Evolutionary conservation across 306 rosid species (phyloP), one percentile per base, ranked within the genome.

Genomic region (Mucuna pruriens): DNA sequence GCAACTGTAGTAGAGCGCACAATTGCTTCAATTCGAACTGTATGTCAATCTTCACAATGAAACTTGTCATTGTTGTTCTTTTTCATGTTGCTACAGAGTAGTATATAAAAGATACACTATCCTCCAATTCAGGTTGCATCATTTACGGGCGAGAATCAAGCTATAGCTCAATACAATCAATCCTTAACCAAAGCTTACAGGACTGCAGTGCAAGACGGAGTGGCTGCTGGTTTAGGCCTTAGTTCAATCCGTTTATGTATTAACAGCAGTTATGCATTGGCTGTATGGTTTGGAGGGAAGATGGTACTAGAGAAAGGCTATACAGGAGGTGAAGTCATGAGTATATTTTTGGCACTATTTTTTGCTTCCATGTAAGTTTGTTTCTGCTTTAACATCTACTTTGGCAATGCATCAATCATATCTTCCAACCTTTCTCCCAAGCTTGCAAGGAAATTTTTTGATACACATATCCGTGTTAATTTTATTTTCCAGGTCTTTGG

Each of bases 211-310:
- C 86, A 78, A 48, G 95, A 89, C 63, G 94, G 92, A 64, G 46
- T 88, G 55, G 92, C 88, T 71, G 84, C 87, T 20, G 97, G 97
- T 34, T 26, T 84, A 20, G 94, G 94, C 82, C 49, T 89, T 12
- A 92, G 92, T 26, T 1, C 76, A 22, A 79, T 88, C 48, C 85
- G 89, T 76, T 42, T 87, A 16, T 49, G 88, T 23, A 55, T 84
- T 39, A 89, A 84, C 75, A 15, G 88, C 54, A 64, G 84, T 22
- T 92, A 87, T 81, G 89, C 85, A 46, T 79, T 91, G 87, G 91
- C 91, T 9, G 62, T 83, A 73, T 92, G 95, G 97, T 92, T 61
- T 79, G 97, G 95, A 75, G 91, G 87, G 62, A 91, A 85, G 85
- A 84, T 92, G 97, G 80, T 92, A 67, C 54, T 91, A 10, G 90